A percentile compares a stretch with the other conserved stretches of the same genome.
Evolutionary conservation across 1,139 yeast genomes (phyloP).

Genomic region (Casaregolazyma lundiana): DNA sequence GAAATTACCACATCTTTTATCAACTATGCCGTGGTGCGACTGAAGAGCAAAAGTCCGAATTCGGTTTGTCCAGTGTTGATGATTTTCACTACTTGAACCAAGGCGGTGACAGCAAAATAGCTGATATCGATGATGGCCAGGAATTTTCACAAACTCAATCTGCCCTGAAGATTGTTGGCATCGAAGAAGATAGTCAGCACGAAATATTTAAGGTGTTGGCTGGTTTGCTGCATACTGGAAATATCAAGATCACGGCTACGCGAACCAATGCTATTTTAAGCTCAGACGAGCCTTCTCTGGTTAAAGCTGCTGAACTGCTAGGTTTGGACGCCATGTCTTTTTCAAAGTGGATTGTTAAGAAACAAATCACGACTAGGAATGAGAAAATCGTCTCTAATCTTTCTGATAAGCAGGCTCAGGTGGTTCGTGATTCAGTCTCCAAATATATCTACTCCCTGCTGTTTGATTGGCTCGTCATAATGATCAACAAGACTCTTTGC

Average conservation of each 20-base stretch:
- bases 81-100: conserved; percentile 84
- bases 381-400: conserved; percentile 87
- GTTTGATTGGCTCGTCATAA: conserved; percentile 91
- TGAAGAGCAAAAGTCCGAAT: conserved; percentile 50
- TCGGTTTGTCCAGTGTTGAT: conserved; percentile 55
- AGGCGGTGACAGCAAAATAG: conserved; percentile 73
- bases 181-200: conserved; percentile 53
- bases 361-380: conserved; percentile 87
- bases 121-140: conserved; percentile 73
- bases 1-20: conserved; percentile 94
- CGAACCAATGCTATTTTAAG: conserved; percentile 79
- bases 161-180: conserved; percentile 78
- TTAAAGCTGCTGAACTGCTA: conserved; percentile 77
- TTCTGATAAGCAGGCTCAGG: conserved; percentile 78
- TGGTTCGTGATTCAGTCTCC: conserved; percentile 94
- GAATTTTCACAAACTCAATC: conserved; percentile 72
- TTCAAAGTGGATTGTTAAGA: conserved; percentile 91
- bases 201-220: conserved; percentile 77
- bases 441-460: conserved; percentile 88
- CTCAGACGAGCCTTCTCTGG: conserved; percentile 80
- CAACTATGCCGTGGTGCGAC: conserved; percentile 80
- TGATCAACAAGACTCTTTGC: conserved; percentile 77
- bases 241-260: conserved; percentile 80
- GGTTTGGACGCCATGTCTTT: conserved; percentile 72
- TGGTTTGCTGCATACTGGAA: conserved; percentile 89